Evolutionary conservation across 306 rosid species (phyloP).

Genomic region (Cyamopsis tetragonoloba): DNA sequence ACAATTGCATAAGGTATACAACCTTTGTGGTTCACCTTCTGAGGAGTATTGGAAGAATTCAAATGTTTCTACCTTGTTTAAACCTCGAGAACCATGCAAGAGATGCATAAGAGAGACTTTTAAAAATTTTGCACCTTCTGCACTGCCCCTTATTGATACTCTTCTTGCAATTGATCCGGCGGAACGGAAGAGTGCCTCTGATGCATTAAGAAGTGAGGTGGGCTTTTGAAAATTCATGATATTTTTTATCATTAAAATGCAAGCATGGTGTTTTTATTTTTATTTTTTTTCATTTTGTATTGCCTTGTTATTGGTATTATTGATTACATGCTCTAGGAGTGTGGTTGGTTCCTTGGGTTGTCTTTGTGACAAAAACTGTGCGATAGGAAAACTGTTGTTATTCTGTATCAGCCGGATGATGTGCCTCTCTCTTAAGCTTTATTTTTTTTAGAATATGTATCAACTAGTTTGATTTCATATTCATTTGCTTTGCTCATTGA

Average conservation of each 20-base stretch:
- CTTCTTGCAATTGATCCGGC: slow-evolving; percentile 96
- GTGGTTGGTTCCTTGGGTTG: too few species aligned
- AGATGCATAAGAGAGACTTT: slow-evolving; percentile 68
- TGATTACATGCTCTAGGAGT: slow-evolving; percentile 26
- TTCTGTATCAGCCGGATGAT: neutral
- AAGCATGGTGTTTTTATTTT: neutral
- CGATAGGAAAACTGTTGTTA: slow-evolving; percentile 11
- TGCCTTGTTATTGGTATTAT: slow-evolving; percentile 12
- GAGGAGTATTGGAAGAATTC: slow-evolving; percentile 89
- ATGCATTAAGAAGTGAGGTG: slow-evolving; percentile 80
- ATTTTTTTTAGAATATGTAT: slow-evolving; percentile 2
- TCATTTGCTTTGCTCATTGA: slow-evolving; percentile 16
- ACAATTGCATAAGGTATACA: slow-evolving; percentile 93
- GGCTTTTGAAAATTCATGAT: slow-evolving; percentile 18
- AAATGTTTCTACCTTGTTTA: slow-evolving; percentile 77
- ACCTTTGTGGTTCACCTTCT: slow-evolving; percentile 90
- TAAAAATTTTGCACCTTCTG: slow-evolving; percentile 80
- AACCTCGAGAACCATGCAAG: slow-evolving; percentile 83
- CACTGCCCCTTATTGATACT: slow-evolving; percentile 72
- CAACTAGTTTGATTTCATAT: slow-evolving; percentile 3
- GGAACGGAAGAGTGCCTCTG: slow-evolving; percentile 70
- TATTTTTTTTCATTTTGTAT: too few species aligned
- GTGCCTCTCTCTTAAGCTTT: slow-evolving; percentile 7
- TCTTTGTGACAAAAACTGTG: too few species aligned
- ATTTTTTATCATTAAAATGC: slow-evolving; percentile 9